These are phyloP conservation scores for Claviceps lovelessii DNA, from an alignment of 2,329 filamentous ascomycete genomes.

Conservation along the genomic window DNA sequence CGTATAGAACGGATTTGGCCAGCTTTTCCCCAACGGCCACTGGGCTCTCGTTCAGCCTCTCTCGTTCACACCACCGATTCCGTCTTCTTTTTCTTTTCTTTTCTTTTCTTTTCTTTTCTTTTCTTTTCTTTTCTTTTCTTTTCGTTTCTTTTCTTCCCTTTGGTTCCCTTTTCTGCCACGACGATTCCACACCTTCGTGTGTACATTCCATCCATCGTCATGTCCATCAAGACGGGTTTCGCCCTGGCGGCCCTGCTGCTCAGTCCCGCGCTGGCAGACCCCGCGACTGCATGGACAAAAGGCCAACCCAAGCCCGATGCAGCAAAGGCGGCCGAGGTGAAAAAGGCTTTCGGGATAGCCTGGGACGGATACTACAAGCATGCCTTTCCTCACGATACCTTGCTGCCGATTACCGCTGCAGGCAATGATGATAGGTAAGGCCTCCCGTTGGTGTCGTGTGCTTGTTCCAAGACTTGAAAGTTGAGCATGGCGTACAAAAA, in stretches of 20 bases:
- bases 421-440: slow-evolving; percentile 55
- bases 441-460: not conserved
- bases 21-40: too few species aligned
- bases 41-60: too few species aligned
- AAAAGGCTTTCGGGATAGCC: slow-evolving; percentile 51
- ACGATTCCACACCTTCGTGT: too few species aligned
- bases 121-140: too few species aligned
- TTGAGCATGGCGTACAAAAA: too few species aligned
- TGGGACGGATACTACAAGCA: slow-evolving; percentile 61
- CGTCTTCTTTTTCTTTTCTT: too few species aligned
- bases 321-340: slow-evolving; percentile 26
- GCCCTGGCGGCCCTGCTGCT: not conserved
- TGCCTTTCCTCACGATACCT: slow-evolving; percentile 64
- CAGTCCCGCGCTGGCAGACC: not conserved
- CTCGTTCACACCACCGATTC: too few species aligned
- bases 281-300: not conserved
- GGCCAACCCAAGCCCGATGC: not conserved
- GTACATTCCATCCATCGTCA: too few species aligned
- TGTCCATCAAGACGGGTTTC: not conserved
- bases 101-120: too few species aligned
- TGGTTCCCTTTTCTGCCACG: too few species aligned
- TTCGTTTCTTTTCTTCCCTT: too few species aligned
- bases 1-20: too few species aligned
- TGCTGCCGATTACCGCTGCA: slow-evolving; percentile 51
- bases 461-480: not conserved